Conservation (phyloP, 495 filamentous ascomycete genomes). For the Chaetomium fimeti region DNA sequence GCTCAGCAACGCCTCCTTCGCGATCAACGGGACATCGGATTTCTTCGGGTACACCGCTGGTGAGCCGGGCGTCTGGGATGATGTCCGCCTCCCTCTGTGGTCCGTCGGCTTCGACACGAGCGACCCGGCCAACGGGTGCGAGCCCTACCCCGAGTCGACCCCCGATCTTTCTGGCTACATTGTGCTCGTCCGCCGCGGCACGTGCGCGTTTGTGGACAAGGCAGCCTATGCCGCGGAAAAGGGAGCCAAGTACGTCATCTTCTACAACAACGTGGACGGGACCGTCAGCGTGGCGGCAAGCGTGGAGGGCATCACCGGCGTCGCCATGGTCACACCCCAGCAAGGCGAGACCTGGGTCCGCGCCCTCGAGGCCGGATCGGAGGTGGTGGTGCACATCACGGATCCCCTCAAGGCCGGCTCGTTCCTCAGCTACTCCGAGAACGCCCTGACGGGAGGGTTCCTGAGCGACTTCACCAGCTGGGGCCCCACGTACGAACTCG, state of each 20-base stretch:
- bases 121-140: slow-evolving; percentile 48
- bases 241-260: slow-evolving; percentile 56
- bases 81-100: slow-evolving; percentile 51
- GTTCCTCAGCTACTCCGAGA: slow-evolving; percentile 38
- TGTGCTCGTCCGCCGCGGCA: slow-evolving; percentile 55
- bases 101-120: slow-evolving; percentile 49
- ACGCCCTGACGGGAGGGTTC: slow-evolving; percentile 45
- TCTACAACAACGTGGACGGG: slow-evolving; percentile 51
- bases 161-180: slow-evolving; percentile 53
- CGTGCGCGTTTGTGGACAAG: slow-evolving; percentile 51
- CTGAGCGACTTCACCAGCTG: slow-evolving; percentile 54
- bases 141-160: slow-evolving; percentile 43
- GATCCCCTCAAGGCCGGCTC: slow-evolving; percentile 42
- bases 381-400: slow-evolving; percentile 44
- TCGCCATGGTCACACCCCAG: slow-evolving; percentile 47
- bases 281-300: slow-evolving; percentile 32
- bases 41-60: slow-evolving; percentile 44
- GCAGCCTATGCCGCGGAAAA: slow-evolving; percentile 48
- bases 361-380: slow-evolving; percentile 37
- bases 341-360: slow-evolving; percentile 49
- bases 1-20: slow-evolving; percentile 40
- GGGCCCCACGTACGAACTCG: slow-evolving; percentile 56
- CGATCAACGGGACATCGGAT: slow-evolving; percentile 30
- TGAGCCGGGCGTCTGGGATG: slow-evolving; percentile 40
- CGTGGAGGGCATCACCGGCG: slow-evolving; percentile 35